Conservation (phyloP, 768 basidiomycete genomes). For the Boletellus ananiceps region DNA sequence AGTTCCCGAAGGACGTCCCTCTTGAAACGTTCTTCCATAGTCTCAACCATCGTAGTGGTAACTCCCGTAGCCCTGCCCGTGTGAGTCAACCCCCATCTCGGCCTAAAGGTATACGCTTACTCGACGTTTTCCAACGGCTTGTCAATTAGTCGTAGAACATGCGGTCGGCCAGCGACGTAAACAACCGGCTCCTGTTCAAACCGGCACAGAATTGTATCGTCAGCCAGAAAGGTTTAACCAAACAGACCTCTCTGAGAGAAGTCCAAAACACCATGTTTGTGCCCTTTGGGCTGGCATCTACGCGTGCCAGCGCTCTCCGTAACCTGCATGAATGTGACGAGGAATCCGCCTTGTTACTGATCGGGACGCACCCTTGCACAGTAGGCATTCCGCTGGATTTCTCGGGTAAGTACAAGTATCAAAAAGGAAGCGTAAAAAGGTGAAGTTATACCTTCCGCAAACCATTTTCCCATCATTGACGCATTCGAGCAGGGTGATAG, state of each 20-base stretch:
- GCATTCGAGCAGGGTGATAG: conserved; percentile 33
- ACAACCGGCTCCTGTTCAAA: conserved; percentile 79
- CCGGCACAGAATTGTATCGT: background rate
- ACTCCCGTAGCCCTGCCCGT: conserved; percentile 81
- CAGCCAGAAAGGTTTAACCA: conserved; percentile 7
- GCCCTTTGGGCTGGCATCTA: conserved; percentile 79
- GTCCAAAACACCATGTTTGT: conserved; percentile 83
- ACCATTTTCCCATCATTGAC: conserved; percentile 54
- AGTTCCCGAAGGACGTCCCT: conserved; percentile 83
- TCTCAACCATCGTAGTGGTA: conserved; percentile 83
- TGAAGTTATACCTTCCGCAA: conserved; percentile 60
- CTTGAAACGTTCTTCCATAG: conserved; percentile 87
- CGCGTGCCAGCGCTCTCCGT: conserved; percentile 69
- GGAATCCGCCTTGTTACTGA: background rate
- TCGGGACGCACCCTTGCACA: conserved; percentile 53
- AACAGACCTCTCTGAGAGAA: conserved; percentile 85
- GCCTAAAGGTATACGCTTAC: conserved; percentile 39
- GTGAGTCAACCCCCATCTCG: background rate
- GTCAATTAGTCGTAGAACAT: conserved; percentile 84
- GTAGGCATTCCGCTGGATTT: conserved; percentile 86
- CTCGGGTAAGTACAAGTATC: conserved; percentile 20
- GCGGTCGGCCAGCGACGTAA: conserved; percentile 81
- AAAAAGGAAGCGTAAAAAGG: background rate
- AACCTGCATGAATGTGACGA: conserved; percentile 42
- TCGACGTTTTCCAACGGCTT: conserved; percentile 93